These are phyloP conservation scores for Salix suchowensis DNA, from an alignment of 345 rosid genomes.

Conservation along the genomic window DNA sequence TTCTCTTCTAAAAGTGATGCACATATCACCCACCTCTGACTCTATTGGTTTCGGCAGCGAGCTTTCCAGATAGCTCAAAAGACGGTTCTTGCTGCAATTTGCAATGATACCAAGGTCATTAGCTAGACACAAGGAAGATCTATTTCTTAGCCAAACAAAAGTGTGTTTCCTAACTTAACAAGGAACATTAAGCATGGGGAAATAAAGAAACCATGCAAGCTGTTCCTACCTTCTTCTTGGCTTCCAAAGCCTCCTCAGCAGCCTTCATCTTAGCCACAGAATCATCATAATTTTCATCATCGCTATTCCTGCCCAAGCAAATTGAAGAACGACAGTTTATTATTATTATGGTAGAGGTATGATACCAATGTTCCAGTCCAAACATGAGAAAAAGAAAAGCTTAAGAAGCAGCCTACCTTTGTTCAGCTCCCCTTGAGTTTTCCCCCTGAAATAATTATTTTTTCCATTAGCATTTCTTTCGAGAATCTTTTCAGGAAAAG, in stretches of 20 bases:
- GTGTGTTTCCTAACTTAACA: background rate
- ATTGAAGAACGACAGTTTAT: background rate
- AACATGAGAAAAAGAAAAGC: background rate
- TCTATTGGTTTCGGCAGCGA: conserved; percentile 92
- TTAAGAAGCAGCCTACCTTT: conserved; percentile 33
- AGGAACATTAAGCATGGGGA: background rate
- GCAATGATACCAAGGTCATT: conserved; percentile 5
- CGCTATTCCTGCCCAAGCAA: conserved; percentile 44
- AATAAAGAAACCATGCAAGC: background rate
- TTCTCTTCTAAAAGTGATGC: background rate
- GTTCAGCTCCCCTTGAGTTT: conserved; percentile 42
- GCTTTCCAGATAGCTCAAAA: conserved; percentile 95
- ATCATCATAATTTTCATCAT: conserved; percentile 50
- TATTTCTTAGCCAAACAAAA: conserved; percentile 8
- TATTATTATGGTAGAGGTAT: background rate
- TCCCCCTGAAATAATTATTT: conserved; percentile 42
- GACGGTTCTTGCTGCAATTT: conserved; percentile 76
- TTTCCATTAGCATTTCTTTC: background rate
- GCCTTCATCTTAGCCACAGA: conserved; percentile 80
- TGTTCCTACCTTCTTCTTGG: conserved; percentile 60
- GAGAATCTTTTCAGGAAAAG: conserved; percentile 6
- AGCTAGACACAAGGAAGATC: background rate
- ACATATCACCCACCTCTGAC: conserved; percentile 52
- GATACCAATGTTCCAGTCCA: background rate
- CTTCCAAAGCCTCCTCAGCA: conserved; percentile 78